phyloP scores from a whole-genome alignment of 1,284 basidiomycete species.

The Cryptococcus deneoformans region DNA sequence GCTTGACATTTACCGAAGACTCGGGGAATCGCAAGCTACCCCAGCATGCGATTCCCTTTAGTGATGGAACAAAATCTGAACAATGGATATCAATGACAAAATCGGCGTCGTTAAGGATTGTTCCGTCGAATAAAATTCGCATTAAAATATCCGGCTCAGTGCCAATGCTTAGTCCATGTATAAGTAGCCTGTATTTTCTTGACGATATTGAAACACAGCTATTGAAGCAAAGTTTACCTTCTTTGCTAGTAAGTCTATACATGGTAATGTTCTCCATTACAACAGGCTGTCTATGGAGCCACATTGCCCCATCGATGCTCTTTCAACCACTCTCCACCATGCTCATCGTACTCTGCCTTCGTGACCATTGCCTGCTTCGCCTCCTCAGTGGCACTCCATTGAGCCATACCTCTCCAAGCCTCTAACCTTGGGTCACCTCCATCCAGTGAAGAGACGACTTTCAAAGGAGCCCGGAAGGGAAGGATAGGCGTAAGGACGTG shows the following conservation, averaged over 20 bases:
- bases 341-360: conserved; percentile 83
- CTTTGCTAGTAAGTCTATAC: background rate
- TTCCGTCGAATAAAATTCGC: background rate
- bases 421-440: conserved; percentile 65
- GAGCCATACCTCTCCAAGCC: conserved; percentile 91
- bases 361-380: conserved; percentile 62
- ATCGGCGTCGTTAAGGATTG: background rate
- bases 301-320: conserved; percentile 54
- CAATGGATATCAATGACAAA: too few species aligned
- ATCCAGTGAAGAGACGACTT: conserved; percentile 56
- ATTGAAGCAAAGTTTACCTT: too few species aligned
- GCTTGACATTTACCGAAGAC: too few species aligned
- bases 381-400: conserved; percentile 65
- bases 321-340: conserved; percentile 71
- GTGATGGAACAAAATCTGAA: too few species aligned
- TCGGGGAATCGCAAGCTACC: too few species aligned
- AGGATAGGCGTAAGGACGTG: conserved; percentile 72
- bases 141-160: background rate
- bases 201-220: too few species aligned
- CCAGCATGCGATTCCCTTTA: too few species aligned
- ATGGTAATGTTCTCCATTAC: background rate
- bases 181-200: too few species aligned
- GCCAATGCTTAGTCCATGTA: background rate
- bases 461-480: conserved; percentile 70
- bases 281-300: conserved; percentile 16